A percentile compares a stretch with the other conserved stretches of the same genome.
These are phyloP conservation scores for Bryoerythrophyllum caledonicum DNA, from an alignment of 225 moss, liverwort and hornwort genomes.

Conservation along the genomic window DNA sequence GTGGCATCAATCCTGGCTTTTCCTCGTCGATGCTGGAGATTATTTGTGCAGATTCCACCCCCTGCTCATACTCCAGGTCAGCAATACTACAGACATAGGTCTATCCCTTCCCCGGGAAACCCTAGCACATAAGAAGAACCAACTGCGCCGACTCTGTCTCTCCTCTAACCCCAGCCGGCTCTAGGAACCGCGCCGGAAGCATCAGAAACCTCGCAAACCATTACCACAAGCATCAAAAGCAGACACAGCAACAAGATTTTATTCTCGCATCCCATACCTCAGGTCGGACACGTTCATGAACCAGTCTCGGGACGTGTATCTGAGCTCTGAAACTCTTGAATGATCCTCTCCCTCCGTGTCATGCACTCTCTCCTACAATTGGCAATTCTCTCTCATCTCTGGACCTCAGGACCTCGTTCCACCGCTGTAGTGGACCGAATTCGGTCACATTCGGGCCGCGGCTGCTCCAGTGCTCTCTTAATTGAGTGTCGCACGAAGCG, in stretches of 20 bases:
- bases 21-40: constrained; percentile 54
- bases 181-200: constrained; percentile 51
- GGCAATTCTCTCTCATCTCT: constrained; percentile 14
- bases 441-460: neutral
- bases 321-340: neutral
- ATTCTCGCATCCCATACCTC: constrained; percentile 91
- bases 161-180: constrained; percentile 44
- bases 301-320: constrained; percentile 37
- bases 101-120: constrained; percentile 35
- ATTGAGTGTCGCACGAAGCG: neutral
- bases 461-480: neutral
- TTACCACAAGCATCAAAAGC: constrained; percentile 47
- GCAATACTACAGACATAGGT: constrained; percentile 52
- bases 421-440: neutral
- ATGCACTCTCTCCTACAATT: constrained; percentile 23
- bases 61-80: constrained; percentile 74
- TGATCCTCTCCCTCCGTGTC: constrained; percentile 22
- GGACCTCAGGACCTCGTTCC: constrained; percentile 23
- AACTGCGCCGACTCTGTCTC: neutral
- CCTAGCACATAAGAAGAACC: constrained; percentile 29
- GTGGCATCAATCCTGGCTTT: constrained; percentile 29
- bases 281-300: too few species aligned
- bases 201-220: constrained; percentile 4
- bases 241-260: constrained; percentile 35
- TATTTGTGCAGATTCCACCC: constrained; percentile 68